phyloP scores from a whole-genome alignment of 2,329 filamentous ascomycete species.

The Pezicula radicicola region DNA sequence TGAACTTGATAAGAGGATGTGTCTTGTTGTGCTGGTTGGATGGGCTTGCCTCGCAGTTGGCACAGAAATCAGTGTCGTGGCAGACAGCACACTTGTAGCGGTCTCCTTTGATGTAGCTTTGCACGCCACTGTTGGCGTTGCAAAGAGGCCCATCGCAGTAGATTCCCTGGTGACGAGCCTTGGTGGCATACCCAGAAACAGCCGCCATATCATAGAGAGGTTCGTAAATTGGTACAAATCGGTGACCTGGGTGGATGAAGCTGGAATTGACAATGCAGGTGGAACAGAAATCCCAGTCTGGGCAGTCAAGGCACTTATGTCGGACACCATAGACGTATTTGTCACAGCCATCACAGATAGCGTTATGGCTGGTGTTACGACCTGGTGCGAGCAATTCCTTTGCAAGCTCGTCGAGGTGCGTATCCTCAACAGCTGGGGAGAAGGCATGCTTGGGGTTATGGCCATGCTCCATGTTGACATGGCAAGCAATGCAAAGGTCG shows the following conservation, averaged over 20 bases:
- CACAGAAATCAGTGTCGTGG: constrained; percentile 92
- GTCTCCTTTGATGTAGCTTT: constrained; percentile 76
- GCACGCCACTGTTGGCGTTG: constrained; percentile 50
- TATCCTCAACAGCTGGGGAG: constrained; percentile 61
- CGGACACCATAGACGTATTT: constrained; percentile 82
- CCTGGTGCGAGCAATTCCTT: constrained; percentile 71
- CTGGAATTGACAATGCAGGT: constrained; percentile 67
- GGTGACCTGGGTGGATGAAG: constrained; percentile 75
- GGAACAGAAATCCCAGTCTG: constrained; percentile 94
- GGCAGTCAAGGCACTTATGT: constrained; percentile 95
- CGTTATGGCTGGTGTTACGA: constrained; percentile 77
- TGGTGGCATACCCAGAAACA: constrained; percentile 35
- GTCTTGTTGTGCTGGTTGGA: constrained; percentile 85
- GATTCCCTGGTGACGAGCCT: constrained; percentile 73
- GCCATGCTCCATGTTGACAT: constrained; percentile 73
- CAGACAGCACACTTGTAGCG: constrained; percentile 98
- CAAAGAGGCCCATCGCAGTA: constrained; percentile 95
- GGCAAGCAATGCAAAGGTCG: constrained; percentile 85
- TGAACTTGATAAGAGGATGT: constrained; percentile 97
- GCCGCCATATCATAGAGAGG: constrained; percentile 46
- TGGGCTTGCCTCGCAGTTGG: constrained; percentile 86
- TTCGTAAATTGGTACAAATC: constrained; percentile 86
- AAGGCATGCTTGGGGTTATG: constrained; percentile 90
- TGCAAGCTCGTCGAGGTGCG: constrained; percentile 58
- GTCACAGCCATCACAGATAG: constrained; percentile 93